Evolutionary conservation across 2,329 filamentous ascomycete genomes (phyloP).

Genomic region (Phaeosphaeria sp.): DNA sequence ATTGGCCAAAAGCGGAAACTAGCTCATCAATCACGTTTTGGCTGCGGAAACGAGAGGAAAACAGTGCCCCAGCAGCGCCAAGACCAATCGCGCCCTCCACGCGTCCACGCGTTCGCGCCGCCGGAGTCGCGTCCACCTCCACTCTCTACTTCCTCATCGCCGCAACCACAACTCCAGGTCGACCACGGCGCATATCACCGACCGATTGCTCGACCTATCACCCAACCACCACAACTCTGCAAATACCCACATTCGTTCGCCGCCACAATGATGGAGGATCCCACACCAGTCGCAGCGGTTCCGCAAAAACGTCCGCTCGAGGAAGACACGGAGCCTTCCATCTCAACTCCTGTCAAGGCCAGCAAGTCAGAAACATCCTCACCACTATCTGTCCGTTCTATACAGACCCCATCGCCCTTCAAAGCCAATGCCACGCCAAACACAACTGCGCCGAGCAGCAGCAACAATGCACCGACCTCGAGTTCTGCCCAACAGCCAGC

Average conservation of each 20-base stretch:
- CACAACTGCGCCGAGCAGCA: slow-evolving; percentile 22
- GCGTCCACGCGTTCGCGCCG: slow-evolving; percentile 35
- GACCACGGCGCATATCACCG: slow-evolving; percentile 5
- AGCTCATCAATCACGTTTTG: slow-evolving; percentile 9
- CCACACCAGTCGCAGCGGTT: slow-evolving; percentile 20
- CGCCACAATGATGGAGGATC: slow-evolving; percentile 37
- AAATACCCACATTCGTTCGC: background rate
- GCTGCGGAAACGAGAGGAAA: background rate
- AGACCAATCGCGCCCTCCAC: slow-evolving; percentile 24
- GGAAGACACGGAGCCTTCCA: slow-evolving; percentile 31
- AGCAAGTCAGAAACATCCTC: slow-evolving; percentile 37
- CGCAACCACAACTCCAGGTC: slow-evolving; percentile 9
- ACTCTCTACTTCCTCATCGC: slow-evolving; percentile 1
- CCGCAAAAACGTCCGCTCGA: slow-evolving; percentile 44
- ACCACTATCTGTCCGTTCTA: slow-evolving; percentile 40
- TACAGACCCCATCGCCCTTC: slow-evolving; percentile 42
- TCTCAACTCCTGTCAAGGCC: slow-evolving; percentile 38
- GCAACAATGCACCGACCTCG: slow-evolving; percentile 17
- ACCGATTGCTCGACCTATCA: background rate
- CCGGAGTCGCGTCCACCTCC: slow-evolving; percentile 30
- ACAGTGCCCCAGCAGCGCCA: slow-evolving; percentile 12
- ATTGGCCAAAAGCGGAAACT: slow-evolving; percentile 9
- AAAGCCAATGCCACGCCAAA: slow-evolving; percentile 15
- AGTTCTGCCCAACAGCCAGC: slow-evolving; percentile 36
- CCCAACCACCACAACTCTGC: no score